Percentiles rank a stretch among this genome's conserved stretches.
phyloP scores from a whole-genome alignment of 1,284 basidiomycete genomes.

The Ustilago nuda region DNA sequence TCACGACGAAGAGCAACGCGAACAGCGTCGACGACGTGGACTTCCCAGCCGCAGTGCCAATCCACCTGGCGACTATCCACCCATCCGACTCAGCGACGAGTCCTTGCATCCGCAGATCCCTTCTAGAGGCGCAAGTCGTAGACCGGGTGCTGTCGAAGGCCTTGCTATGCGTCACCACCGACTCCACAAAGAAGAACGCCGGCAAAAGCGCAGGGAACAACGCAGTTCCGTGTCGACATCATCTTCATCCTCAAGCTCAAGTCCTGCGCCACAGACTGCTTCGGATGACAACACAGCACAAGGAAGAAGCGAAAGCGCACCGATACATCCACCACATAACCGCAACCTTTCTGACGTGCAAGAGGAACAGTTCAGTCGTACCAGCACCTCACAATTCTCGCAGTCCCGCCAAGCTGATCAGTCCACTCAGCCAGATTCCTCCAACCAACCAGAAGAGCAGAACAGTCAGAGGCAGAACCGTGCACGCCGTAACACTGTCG shows the following conservation, averaged over 20 bases:
- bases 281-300: background rate
- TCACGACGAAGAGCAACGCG: conserved; percentile 23
- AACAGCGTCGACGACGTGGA: conserved; percentile 2
- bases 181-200: conserved; percentile 30
- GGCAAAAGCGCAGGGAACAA: conserved; percentile 19
- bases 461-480: background rate
- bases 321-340: conserved; percentile 14
- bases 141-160: conserved; percentile 44
- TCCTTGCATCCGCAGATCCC: conserved; percentile 7
- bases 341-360: conserved; percentile 45
- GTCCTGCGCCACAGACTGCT: background rate
- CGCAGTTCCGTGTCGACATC: conserved; percentile 27
- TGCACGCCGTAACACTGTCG: conserved; percentile 25
- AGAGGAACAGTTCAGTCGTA: conserved; percentile 28
- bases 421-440: background rate
- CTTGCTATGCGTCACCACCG: conserved; percentile 47
- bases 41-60: background rate
- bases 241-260: conserved; percentile 20
- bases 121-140: conserved; percentile 19
- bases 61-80: conserved; percentile 25
- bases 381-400: background rate
- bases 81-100: conserved; percentile 45
- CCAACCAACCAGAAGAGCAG: background rate
- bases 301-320: background rate
- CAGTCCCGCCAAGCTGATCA: background rate